Percentiles rank a stretch among this genome's conserved stretches.
Conservation (phyloP, 1,284 basidiomycete species). For the Ustilago xerochloae region DNA sequence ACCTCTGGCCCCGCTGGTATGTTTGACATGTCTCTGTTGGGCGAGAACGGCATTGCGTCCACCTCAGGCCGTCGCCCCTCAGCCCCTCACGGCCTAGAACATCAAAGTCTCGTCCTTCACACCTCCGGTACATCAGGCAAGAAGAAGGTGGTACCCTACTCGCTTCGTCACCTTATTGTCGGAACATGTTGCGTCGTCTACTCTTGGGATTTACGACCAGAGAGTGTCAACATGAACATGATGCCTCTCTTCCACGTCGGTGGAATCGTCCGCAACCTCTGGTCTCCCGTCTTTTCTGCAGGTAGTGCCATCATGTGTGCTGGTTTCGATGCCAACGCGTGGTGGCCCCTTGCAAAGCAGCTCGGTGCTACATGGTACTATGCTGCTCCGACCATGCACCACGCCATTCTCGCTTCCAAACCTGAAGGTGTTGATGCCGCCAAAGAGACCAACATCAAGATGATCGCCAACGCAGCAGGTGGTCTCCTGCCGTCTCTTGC, state of each 20-base stretch:
- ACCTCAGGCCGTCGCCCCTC: slow-evolving; percentile 52
- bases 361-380: slow-evolving; percentile 68
- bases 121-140: slow-evolving; percentile 68
- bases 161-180: slow-evolving; percentile 66
- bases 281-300: slow-evolving; percentile 66
- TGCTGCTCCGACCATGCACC: slow-evolving; percentile 68
- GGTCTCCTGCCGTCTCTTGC: slow-evolving; percentile 67
- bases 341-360: slow-evolving; percentile 66
- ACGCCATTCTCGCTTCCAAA: slow-evolving; percentile 65
- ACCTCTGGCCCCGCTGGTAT: slow-evolving; percentile 61
- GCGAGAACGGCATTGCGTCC: slow-evolving; percentile 37
- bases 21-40: slow-evolving; percentile 63
- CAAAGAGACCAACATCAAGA: slow-evolving; percentile 62
- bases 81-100: slow-evolving; percentile 57
- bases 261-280: slow-evolving; percentile 67
- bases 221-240: slow-evolving; percentile 69
- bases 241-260: slow-evolving; percentile 69
- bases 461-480: slow-evolving; percentile 68
- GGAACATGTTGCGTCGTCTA: slow-evolving; percentile 66
- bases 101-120: slow-evolving; percentile 66
- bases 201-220: slow-evolving; percentile 64
- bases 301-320: slow-evolving; percentile 67
- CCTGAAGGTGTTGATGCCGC: slow-evolving; percentile 60
- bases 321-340: slow-evolving; percentile 66
- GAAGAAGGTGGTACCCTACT: slow-evolving; percentile 68